Base-by-base conservation (phyloP, 2,329 filamentous ascomycete species). In the Colletotrichum karsti region DNA sequence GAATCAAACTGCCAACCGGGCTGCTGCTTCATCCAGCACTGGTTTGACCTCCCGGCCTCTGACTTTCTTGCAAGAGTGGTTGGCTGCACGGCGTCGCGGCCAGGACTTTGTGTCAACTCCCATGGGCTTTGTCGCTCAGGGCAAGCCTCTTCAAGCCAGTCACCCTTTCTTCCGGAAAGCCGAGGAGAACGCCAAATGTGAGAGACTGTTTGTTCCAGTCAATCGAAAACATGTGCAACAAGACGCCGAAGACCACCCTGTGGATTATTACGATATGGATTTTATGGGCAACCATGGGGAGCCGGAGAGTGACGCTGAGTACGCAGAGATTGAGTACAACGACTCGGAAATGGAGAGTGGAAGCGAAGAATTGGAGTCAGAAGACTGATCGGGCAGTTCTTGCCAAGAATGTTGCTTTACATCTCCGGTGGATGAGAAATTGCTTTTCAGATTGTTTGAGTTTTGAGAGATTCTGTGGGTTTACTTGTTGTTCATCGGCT, bases 21-120 rank as follows among this genome's bases (percentile, higher is more conserved):
- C 24, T 67, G 56, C 20, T 70, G 50, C 26, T 18, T 24, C 30
- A 6, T 13, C 24, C 15, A 0, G 42, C 44, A 12, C 7, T 2
- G 63, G 46, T 6, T 71, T 81, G 15, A 79, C 80, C 1, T 39
- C 62, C 0, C 80, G 79, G 20, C 82, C 83, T 0, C 69, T 83
- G 5, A 77, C 74, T 0, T 89, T 88, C 72, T 72, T 90, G 0
- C 81, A 86, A 22, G 87, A 90, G 50, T 91, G 88, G 88, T 76
- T 90, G 1, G 77, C 84, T 0, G 67, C 88, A 0, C 81, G 85
- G 1, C 83, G 88, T 1, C 85, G 85, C 39, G 84, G 84, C 0
- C 86, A 89, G 63, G 87, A 91, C 65, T 83, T 90, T 57, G 72
- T 82, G 13, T 85, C 90, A 26, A 90, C 87, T 0, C 88, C 88